Conservation (phyloP, 768 basidiomycete species). For the Rhizopogon salebrosus region DNA sequence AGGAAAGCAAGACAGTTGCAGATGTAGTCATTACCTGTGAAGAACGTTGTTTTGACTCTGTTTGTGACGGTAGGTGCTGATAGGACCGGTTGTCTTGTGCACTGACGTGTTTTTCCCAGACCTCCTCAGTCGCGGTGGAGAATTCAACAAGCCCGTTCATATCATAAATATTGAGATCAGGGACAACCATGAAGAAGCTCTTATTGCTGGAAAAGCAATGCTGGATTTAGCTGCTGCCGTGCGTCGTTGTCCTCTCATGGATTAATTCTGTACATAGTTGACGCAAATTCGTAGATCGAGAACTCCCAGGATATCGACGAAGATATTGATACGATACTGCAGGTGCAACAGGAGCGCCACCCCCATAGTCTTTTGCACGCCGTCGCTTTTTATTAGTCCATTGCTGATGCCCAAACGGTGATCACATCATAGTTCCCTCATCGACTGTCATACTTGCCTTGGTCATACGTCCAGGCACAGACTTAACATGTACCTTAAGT, state of each 20-base stretch:
- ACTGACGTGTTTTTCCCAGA: conserved; percentile 40
- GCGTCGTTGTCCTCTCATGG: conserved; percentile 28
- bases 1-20: conserved; percentile 82
- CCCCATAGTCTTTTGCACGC: conserved; percentile 90
- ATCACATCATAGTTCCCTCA: neutral
- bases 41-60: conserved; percentile 97
- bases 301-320: conserved; percentile 81
- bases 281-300: conserved; percentile 61
- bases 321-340: conserved; percentile 83
- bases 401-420: neutral
- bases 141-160: conserved; percentile 91
- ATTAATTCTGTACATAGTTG: neutral
- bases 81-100: conserved; percentile 2
- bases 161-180: conserved; percentile 97
- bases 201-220: conserved; percentile 93
- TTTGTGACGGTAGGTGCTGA: conserved; percentile 80
- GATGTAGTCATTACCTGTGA: conserved; percentile 99
- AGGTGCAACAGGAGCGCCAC: conserved; percentile 80
- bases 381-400: conserved; percentile 78
- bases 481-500: too few species aligned
- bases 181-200: conserved; percentile 98
- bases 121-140: conserved; percentile 80
- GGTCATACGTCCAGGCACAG: neutral
- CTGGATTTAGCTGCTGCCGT: conserved; percentile 88
- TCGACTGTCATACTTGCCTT: neutral